Conservation (phyloP, 768 basidiomycete species). For the Phaeotremella skinneri region DNA sequence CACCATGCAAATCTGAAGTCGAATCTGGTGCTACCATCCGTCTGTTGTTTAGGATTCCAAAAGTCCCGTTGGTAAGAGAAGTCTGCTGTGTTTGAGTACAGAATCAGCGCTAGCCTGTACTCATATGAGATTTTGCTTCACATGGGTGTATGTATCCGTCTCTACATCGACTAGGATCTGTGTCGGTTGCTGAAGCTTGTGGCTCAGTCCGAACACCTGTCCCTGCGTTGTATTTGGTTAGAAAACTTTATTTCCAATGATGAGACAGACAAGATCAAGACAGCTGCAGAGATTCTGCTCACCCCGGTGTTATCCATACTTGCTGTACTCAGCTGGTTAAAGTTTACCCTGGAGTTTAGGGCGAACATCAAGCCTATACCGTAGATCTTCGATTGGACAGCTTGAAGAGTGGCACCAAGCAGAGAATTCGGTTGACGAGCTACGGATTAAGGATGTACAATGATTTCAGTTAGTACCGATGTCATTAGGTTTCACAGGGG, state of each 20-base stretch:
- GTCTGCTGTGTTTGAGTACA: neutral
- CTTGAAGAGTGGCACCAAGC: slow-evolving; percentile 24
- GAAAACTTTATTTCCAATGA: neutral
- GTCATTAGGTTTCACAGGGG: neutral
- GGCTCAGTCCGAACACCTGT: slow-evolving; percentile 21
- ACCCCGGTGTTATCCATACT: slow-evolving; percentile 6
- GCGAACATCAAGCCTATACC: slow-evolving; percentile 25
- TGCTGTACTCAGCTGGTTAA: slow-evolving; percentile 5
- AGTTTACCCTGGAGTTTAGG: slow-evolving; percentile 20
- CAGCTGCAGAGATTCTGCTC: slow-evolving; percentile 4
- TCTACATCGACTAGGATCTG: slow-evolving; percentile 26
- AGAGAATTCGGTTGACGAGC: slow-evolving; percentile 16
- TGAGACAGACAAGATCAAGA: neutral
- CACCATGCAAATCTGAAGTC: too few species aligned
- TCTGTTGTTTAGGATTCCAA: too few species aligned
- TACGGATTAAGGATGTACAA: neutral
- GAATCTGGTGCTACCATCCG: too few species aligned
- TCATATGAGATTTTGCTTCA: slow-evolving; percentile 1
- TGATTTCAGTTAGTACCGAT: slow-evolving; percentile 2
- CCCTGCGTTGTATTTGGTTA: neutral
- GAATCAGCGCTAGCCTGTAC: neutral
- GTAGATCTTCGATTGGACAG: slow-evolving; percentile 27
- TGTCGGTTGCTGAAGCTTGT: slow-evolving; percentile 15
- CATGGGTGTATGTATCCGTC: slow-evolving; percentile 25
- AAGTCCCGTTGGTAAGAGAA: neutral